Conservation (phyloP, 2,329 filamentous ascomycete genomes). For the Arthrobotrys sinensis region DNA sequence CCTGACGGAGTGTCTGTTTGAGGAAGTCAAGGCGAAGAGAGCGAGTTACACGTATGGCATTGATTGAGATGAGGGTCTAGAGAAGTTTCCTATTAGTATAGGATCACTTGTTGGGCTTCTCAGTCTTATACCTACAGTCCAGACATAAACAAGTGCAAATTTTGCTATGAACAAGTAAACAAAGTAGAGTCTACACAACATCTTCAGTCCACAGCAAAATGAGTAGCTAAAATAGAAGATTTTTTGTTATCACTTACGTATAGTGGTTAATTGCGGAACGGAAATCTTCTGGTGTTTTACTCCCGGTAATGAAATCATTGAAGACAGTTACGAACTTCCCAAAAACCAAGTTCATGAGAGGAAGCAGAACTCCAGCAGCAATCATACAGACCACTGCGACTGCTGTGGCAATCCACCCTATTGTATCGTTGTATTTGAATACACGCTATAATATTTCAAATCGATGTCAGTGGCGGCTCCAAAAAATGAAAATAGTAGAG, state of each 20-base stretch:
- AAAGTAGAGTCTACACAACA: constrained; percentile 72
- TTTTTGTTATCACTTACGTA: constrained; percentile 25
- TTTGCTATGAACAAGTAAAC: constrained; percentile 79
- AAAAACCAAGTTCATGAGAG: constrained; percentile 72
- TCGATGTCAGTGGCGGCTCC: no score
- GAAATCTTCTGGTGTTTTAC: constrained; percentile 66
- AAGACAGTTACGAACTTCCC: constrained; percentile 71
- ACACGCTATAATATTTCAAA: constrained; percentile 3
- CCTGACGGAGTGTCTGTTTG: constrained; percentile 71
- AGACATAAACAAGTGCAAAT: constrained; percentile 75
- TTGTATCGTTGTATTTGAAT: constrained; percentile 32
- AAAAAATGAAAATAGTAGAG: not conserved
- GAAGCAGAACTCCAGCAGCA: constrained; percentile 69
- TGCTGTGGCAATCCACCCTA: constrained; percentile 31
- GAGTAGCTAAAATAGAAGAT: constrained; percentile 62
- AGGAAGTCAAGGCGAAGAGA: constrained; percentile 33
- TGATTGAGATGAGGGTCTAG: constrained; percentile 34
- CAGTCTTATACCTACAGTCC: constrained; percentile 68
- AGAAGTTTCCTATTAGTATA: not conserved
- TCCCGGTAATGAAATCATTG: constrained; percentile 68
- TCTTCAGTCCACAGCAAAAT: not conserved
- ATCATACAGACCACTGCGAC: constrained; percentile 63
- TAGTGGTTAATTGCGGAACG: constrained; percentile 62
- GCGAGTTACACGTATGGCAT: constrained; percentile 29
- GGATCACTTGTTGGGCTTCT: constrained; percentile 68